Percentiles rank a stretch among this genome's conserved stretches.
Conservation (phyloP, 345 rosid species). For the Euclidium syriacum region DNA sequence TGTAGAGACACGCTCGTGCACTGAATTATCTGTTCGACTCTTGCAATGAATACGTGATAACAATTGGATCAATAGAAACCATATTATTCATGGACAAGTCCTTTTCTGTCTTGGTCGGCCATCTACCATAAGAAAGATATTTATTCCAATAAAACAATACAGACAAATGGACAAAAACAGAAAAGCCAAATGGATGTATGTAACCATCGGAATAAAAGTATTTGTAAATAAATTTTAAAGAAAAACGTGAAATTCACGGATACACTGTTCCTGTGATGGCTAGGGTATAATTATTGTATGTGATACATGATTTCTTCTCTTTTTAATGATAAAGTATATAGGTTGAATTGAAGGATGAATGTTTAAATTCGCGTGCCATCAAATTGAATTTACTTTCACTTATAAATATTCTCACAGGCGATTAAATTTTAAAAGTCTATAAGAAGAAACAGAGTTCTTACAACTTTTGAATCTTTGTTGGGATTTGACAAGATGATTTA, state of each 20-base stretch:
- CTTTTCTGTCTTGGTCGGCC: constrained; percentile 27
- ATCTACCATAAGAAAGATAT: not conserved
- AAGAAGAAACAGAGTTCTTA: no score
- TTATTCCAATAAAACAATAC: not conserved
- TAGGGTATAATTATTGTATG: not conserved
- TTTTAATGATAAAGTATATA: not conserved
- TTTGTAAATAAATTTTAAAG: not conserved
- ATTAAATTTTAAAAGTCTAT: no score
- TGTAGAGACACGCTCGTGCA: no score
- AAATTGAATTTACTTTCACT: no score
- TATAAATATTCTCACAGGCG: no score
- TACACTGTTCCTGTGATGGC: constrained; percentile 20
- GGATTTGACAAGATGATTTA: no score
- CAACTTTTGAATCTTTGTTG: no score
- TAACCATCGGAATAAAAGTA: not conserved
- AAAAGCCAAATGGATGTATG: constrained; percentile 1
- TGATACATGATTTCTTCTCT: not conserved
- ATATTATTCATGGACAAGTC: not conserved
- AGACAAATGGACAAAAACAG: not conserved
- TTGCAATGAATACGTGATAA: no score
- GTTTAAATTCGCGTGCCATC: no score
- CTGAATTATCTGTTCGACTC: no score
- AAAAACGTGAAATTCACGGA: constrained; percentile 22
- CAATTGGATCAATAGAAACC: no score
- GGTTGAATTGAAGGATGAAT: not conserved